Evolutionary conservation across 129 eudicot genomes (phyloP).

Genomic region (Helichrysum umbraculigerum): DNA sequence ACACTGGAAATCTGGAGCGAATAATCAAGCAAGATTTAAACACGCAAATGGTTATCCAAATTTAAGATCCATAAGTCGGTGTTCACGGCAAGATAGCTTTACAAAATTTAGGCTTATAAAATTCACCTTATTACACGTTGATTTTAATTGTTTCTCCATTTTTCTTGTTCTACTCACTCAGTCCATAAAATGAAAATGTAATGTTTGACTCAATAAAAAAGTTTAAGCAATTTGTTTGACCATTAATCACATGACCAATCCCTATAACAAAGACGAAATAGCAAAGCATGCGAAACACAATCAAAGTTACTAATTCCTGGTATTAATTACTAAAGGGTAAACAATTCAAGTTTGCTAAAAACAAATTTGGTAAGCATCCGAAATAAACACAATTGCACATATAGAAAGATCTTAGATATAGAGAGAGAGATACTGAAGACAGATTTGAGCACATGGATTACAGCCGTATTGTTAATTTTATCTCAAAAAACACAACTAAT

Average conservation of each 20-base stretch:
- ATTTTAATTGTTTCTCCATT: background rate
- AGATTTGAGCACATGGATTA: background rate
- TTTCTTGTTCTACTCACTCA: background rate
- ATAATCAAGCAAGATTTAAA: background rate
- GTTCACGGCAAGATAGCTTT: constrained; percentile 9
- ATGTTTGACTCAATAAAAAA: background rate
- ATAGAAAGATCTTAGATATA: background rate
- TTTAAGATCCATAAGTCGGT: background rate
- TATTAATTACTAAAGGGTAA: background rate
- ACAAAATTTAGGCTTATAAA: background rate
- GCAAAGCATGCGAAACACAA: constrained; percentile 15
- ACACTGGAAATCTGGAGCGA: background rate
- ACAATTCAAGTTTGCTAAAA: background rate
- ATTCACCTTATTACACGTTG: constrained; percentile 1
- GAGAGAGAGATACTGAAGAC: background rate
- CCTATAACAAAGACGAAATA: constrained; percentile 1
- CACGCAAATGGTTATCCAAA: background rate
- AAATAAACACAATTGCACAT: background rate
- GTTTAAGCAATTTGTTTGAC: background rate
- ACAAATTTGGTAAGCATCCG: background rate
- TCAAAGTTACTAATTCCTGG: background rate
- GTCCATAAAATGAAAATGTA: background rate
- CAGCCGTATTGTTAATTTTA: background rate
- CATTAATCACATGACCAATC: constrained; percentile 3
- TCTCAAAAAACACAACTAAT: background rate